phyloP scores from a whole-genome alignment of 192 early-diverging fungal genomes.

The Backusella liffmaniae region DNA sequence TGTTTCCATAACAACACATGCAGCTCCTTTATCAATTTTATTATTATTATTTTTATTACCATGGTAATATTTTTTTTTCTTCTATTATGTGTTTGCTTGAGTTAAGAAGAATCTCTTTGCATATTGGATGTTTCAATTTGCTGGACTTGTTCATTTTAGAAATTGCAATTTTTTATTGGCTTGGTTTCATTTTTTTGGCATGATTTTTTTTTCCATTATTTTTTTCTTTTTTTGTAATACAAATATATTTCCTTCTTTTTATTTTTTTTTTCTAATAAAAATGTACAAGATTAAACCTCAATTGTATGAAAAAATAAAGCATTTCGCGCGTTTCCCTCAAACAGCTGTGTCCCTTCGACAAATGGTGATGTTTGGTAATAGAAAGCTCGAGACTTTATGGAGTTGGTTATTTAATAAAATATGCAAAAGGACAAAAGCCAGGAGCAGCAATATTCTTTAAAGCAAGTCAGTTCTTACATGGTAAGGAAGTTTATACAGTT shows the following conservation, averaged over 20 bases:
- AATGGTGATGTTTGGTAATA: conserved; percentile 92
- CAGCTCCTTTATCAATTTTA: too few relatives aligned
- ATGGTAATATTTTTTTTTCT: neutral
- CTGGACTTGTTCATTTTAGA: too few relatives aligned
- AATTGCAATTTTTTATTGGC: too few relatives aligned
- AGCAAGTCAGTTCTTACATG: conserved; percentile 74
- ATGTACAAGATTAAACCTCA: conserved; percentile 55
- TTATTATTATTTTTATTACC: neutral
- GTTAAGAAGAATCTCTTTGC: too few relatives aligned
- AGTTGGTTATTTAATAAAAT: neutral
- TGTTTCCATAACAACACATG: too few relatives aligned
- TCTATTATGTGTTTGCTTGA: too few relatives aligned
- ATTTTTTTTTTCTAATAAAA: neutral
- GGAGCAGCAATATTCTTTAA: conserved; percentile 70
- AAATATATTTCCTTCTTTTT: neutral
- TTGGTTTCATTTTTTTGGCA: too few relatives aligned
- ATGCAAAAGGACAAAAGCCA: conserved; percentile 59
- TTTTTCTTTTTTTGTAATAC: neutral
- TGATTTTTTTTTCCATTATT: neutral
- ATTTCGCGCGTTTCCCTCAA: conserved; percentile 84
- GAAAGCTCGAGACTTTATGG: neutral
- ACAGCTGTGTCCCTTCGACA: conserved; percentile 90
- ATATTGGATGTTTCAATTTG: too few relatives aligned
- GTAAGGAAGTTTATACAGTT: neutral
- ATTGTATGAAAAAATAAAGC: conserved; percentile 70